Base-by-base conservation (phyloP, 305 asterid species). In the Coffea humblotiana region DNA sequence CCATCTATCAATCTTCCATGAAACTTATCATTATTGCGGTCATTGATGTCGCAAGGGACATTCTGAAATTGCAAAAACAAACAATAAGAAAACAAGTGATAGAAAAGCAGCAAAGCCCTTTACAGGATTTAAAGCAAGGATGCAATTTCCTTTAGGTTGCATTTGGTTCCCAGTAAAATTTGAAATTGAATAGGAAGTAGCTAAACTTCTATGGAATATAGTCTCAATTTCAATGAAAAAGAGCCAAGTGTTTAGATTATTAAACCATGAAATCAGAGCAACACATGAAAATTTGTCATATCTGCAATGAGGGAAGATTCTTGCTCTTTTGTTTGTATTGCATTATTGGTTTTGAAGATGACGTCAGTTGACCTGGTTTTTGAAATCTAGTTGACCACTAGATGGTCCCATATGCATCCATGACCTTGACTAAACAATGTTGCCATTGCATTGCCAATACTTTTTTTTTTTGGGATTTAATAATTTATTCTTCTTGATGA, bases 401-500 rank as follows among this genome's bases (percentile, higher is more conserved):
- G 32, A 40, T 75, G 78, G 71, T 75, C 58, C 70, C 54, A 43
- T 40, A 13, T 35, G 21, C 11, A 23, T 13, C 71, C 58, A 60
- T 75, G 71, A 75, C 60, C 78, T 75, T 13, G 78, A 61, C 71
- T 37, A 21, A 27, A 35, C 5, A 29, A 29, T 18, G 29, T 21
- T 58, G 6, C 52, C n/a, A n/a, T 71, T 63, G 11, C 61, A n/a
- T 35, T 7, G 60, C 49, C 67, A n/a, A 10, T 56, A 35, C 43
- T 58, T 29, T 58, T 58, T 6, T 29, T 37, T 58, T 0, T 3
- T 40, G 43, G 71, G 11, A 12, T 60, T 60, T 72, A 3, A 71
- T 5, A 71, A 35, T 49, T 49, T 9, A 56, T 66, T 13, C 19
- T 48, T 25, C 43, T 56, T 84, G 88, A 81, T 89, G 79, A 83